Conservation (phyloP, 352 stramenopile genomes). For the Phytopythium kandeliae region DNA sequence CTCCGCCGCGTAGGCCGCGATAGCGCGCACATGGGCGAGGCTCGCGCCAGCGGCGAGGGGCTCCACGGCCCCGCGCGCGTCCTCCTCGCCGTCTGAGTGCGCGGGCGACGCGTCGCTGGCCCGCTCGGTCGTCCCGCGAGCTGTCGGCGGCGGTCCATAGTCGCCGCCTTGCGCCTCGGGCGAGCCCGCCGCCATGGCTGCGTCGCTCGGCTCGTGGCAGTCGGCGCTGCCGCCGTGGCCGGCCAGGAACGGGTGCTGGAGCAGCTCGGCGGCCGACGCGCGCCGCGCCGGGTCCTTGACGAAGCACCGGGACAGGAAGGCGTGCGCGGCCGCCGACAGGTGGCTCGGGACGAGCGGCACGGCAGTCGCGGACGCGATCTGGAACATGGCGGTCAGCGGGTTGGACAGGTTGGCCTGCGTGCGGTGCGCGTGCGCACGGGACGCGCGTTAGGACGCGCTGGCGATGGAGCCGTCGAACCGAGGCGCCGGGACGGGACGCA, state of each 20-base stretch:
- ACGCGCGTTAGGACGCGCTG: background rate
- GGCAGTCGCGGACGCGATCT: slow-evolving; percentile 62
- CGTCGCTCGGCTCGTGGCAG: background rate
- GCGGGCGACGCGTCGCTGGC: slow-evolving; percentile 2
- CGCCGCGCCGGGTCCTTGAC: slow-evolving; percentile 58
- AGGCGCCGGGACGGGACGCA: too few species aligned
- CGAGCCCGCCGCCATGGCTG: too few species aligned
- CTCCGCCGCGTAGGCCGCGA: slow-evolving; percentile 23
- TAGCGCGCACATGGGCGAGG: slow-evolving; percentile 20
- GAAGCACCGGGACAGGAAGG: slow-evolving; percentile 56
- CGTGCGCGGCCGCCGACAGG: slow-evolving; percentile 28
- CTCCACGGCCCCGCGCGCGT: background rate
- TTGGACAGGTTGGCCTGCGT: slow-evolving; percentile 70
- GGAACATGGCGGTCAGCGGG: slow-evolving; percentile 75
- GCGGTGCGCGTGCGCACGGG: too few species aligned
- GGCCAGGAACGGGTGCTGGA: slow-evolving; percentile 52
- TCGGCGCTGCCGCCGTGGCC: background rate
- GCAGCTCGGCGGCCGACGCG: slow-evolving; percentile 80
- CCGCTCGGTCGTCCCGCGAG: too few species aligned
- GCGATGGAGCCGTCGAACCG: too few species aligned
- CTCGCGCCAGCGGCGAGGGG: too few species aligned
- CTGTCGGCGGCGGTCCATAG: too few species aligned
- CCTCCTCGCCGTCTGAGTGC: slow-evolving; percentile 17
- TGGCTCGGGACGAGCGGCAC: slow-evolving; percentile 39
- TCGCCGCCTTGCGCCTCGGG: too few species aligned